Evolutionary conservation across 2,329 filamentous ascomycete species (phyloP).

Genomic region (Penicillium sp.): DNA sequence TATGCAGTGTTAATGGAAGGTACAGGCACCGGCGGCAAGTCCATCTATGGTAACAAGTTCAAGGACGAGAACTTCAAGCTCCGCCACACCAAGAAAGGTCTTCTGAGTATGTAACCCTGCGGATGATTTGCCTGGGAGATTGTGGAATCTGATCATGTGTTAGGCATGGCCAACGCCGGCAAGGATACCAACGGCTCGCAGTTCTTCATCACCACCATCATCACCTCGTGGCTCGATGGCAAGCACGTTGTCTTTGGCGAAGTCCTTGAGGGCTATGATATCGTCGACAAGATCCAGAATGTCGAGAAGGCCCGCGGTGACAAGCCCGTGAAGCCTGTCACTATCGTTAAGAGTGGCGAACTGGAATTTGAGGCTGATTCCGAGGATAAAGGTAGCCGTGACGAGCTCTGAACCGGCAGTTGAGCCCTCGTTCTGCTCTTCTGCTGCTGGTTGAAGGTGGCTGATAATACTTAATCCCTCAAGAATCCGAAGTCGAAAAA

Average conservation of each 20-base stretch:
- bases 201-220: conserved; percentile 69
- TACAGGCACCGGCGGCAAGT: conserved; percentile 67
- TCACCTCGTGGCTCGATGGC: conserved; percentile 66
- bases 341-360: conserved; percentile 69
- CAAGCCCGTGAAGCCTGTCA: conserved; percentile 63
- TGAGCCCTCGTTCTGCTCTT: conserved; percentile 24
- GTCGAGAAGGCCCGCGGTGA: conserved; percentile 61
- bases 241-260: conserved; percentile 71
- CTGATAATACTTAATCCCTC: conserved; percentile 38
- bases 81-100: conserved; percentile 67
- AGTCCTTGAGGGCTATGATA: conserved; percentile 69
- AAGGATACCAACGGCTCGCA: conserved; percentile 69
- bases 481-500: conserved; percentile 22
- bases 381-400: conserved; percentile 65
- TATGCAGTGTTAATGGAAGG: conserved; percentile 12
- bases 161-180: conserved; percentile 69
- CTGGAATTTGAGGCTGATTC: conserved; percentile 55
- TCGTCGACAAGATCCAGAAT: conserved; percentile 69
- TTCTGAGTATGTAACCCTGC: conserved; percentile 56
- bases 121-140: neutral
- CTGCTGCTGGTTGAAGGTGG: conserved; percentile 33
- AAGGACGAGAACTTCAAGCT: conserved; percentile 73
- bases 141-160: conserved; percentile 14
- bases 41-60: conserved; percentile 70
- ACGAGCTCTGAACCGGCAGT: conserved; percentile 61